Base-by-base conservation (phyloP, 2,329 filamentous ascomycete genomes). In the Ophiostoma himal-ulmi region DNA sequence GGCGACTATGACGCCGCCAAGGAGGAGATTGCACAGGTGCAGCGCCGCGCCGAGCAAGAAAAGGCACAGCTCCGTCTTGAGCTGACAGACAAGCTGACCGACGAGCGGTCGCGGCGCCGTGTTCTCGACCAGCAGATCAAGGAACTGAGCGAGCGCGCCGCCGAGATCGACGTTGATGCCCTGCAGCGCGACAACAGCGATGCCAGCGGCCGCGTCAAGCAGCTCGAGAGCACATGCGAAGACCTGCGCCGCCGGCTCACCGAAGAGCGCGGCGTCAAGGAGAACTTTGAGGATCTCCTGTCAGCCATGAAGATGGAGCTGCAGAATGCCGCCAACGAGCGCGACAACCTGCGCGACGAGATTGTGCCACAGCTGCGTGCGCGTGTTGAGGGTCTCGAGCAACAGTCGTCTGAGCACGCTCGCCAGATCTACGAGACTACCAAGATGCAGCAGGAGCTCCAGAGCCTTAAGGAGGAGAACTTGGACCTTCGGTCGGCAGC, bases 251-350 rank as follows among this genome's bases (percentile, higher is more conserved):
- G 94, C 75, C 90, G 92, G 74, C 83, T 99, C 64, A 84, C 87
- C 0, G 93, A 98, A 77, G 95, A 99, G 80, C 87, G 91, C 70
- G 87, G 92, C 78, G 88, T 91, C 75, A 97, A 96, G 79, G 89
- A 92, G 77, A 97, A 96, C 78, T 96, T 98, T 75, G 93, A 98
- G 80, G 94, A 97, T 78, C 85, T 99, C 62, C 84, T 98, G 64
- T 88, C 89, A 7, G 94, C 92, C 5, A 88, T 98, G 75, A 91
- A 91, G 75, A 86, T 88, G 34, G 93, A 99, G 78, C 83, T 98
- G 17, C 87, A 94, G 76, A 91, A 88, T 74, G 88, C 93, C 69
- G 87, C 91, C 72, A 94, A 95, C 75, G 94, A 99, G 80, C 88
- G 93, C 69, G 95, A 99, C 79, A 94, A 96, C 75, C 86, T 98